Evolutionary conservation across 371 early-diverging fungal genomes (phyloP), one percentile per base, ranked within the genome.

Genomic region (Lichtheimia ramosa): DNA sequence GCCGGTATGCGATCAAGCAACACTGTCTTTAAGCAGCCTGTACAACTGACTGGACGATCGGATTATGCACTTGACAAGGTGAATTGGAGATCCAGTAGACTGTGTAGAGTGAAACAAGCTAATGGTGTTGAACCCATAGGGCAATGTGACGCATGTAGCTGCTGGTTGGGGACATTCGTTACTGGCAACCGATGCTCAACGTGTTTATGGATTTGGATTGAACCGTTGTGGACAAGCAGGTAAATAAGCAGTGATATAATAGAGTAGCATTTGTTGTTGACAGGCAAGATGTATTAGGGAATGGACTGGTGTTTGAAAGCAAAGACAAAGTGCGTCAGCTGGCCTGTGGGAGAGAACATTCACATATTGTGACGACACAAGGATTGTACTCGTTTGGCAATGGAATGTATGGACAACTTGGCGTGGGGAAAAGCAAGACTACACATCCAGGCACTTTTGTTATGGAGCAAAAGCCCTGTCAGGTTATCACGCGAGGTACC

Each of bases 331-430:
- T 60, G 41, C 56, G 68, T 21, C 61, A 51, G 5, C 25, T 83
- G 27, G 72, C 74, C 1, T 83, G 83, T 59, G 86, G 86, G n/a
- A 75, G 86, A 3, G 86, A 86, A 40, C 86, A 86, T 59, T 86
- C 86, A 2, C 80, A 80, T 52, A 72, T 86, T 3, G 70, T 77
- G 20, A 59, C 67, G 3, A 75, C 78, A 2, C 62, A 70, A 2
- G 46, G 46, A 21, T 61, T 86, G 5, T 87, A 78, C 54, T 81
- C 83, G 2, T 74, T 83, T 54, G 92, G 92, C n/a, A 86, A 81
- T 65, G 85, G 84, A 48, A 84, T 85, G 77, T 85, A 82, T 59
- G 87, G 87, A 2, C 90, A 90, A 64, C 74, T 92, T 13, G 89
- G 91, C 0, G 20, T 72, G 21, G 74, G 78, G 15, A 58, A 70